These are phyloP conservation scores for Drechslerella stenobrocha DNA, from an alignment of 2,329 filamentous ascomycete species.

Conservation along the genomic window DNA sequence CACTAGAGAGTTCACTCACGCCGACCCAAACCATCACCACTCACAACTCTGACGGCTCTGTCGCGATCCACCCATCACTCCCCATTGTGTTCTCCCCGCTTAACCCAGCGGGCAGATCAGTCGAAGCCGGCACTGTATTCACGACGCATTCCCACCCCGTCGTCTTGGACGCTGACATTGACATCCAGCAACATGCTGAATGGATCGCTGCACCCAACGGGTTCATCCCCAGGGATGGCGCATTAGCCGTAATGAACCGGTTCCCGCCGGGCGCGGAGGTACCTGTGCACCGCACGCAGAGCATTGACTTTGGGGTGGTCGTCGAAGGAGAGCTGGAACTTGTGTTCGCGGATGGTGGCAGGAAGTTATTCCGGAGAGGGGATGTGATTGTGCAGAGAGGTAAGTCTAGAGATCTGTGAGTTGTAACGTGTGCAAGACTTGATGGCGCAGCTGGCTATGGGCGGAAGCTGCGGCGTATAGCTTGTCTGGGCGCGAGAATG, in stretches of 20 bases:
- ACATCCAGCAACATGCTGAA: constrained; percentile 19
- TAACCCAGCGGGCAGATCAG: constrained; percentile 16
- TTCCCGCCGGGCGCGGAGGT: constrained; percentile 58
- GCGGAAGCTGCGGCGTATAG: too few species aligned
- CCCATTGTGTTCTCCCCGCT: constrained; percentile 11
- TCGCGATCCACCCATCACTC: constrained; percentile 7
- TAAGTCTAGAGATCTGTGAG: constrained; percentile 6
- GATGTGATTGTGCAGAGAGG: constrained; percentile 64
- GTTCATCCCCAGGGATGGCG: constrained; percentile 54
- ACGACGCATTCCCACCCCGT: constrained; percentile 33
- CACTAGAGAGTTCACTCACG: constrained; percentile 18
- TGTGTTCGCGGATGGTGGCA: constrained; percentile 61
- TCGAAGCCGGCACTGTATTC: constrained; percentile 18
- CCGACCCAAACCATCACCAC: constrained; percentile 35
- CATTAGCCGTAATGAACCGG: constrained; percentile 59
- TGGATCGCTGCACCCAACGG: constrained; percentile 20
- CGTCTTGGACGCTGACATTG: constrained; percentile 11
- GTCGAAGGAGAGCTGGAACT: constrained; percentile 62
- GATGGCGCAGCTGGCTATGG: too few species aligned
- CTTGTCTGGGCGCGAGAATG: neutral
- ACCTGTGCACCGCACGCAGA: constrained; percentile 62
- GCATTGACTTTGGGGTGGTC: constrained; percentile 63
- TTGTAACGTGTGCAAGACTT: too few species aligned
- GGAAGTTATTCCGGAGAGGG: constrained; percentile 58
- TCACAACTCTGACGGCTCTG: constrained; percentile 4